Base-by-base conservation (phyloP, 2,329 filamentous ascomycete species). In the Alternaria sp. region DNA sequence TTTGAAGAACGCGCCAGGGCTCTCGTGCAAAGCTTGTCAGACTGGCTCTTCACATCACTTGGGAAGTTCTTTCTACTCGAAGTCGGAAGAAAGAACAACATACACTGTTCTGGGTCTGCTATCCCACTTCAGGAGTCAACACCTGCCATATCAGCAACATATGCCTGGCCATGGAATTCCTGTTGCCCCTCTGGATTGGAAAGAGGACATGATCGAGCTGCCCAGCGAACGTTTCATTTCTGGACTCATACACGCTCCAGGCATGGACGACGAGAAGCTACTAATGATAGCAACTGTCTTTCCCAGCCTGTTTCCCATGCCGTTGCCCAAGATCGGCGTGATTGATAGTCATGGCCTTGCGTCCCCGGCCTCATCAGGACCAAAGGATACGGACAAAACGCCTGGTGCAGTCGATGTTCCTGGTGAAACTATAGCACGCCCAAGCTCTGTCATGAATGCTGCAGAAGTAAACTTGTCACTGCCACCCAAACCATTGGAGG, bases 71-170 rank as follows among this genome's bases (percentile, higher is more conserved):
- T 68, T 71, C 57, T 76, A 77, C 77, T 72, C 72, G 6, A 76
- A 77, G 40, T 76, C 77, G 44, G 70, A 76, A 50, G 78, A 80
- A 48, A 74, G 76, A 57, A 80, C 77, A 70, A 75, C 77, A 22
- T 81, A 79, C 66, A 79, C 77, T 60, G 71, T 82, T 10, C 85
- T 85, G 61, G 86, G 85, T n/a, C 79, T 91, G 16, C 83, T 87
- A 28, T 84, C 85, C 54, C 84, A 92, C 57, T 85, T 86, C 62
- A 85, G 84, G 57, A 85, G 89, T 65, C 87, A 88, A 58, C 85
- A 87, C 73, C 68, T 79, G 62, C 60, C 74, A 28, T 44, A 57
- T 20, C 64, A 67, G 40, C 62, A 66, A 30, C 60, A 67, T 22
- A 65, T 65, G 6, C 67, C 66, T 58, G 67, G 60, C 34, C 71